Evolutionary conservation across 2,329 filamentous ascomycete genomes (phyloP), one percentile per base, ranked within the genome.

Genomic region (Cercospora beticola): DNA sequence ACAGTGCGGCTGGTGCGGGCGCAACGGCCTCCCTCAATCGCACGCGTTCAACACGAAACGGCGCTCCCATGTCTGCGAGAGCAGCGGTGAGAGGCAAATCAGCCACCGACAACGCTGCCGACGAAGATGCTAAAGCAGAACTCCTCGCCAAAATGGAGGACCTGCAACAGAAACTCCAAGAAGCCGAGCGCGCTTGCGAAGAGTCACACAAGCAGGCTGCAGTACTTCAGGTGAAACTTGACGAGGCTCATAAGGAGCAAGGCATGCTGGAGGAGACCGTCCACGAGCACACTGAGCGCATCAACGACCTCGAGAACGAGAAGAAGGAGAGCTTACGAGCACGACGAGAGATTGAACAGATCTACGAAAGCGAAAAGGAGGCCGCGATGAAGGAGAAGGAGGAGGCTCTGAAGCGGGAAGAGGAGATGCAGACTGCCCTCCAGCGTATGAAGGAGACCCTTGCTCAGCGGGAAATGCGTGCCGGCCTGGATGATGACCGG

Each of bases 331-430:
- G 90, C 65, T 88, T 90, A 31, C 88, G 93, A 71, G 91, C 96
- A 80, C 92, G 92, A 77, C 89, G 94, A 72, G 95, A 99, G 79
- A 89, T 97, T 83, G 94, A 97, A 80, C 89, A 90, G 72, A 94
- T 96, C 72, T 96, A 97, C 79, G 94, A 98, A 80, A 89, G 91
- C 56, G 95, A 99, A 81, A 88, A 93, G 71, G 92, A 90, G 76
- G 89, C 92, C 65, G 91, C 94, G 82, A 89, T 92, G 77, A 93
- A 94, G 81, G 94, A 98, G 80, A 95, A 96, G 82, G 94, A 97
- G 73, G 92, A 96, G 74, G 90, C 94, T 81, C 85, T 87, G 65
- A 90, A 90, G 74, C 87, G 90, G 67, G 93, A 97, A 78, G 93
- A 97, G 77, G 93, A 97, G 79, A 89, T 98, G 86, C 92, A 97